Conservation (phyloP, 345 rosid species). For the Brassica juncea region DNA sequence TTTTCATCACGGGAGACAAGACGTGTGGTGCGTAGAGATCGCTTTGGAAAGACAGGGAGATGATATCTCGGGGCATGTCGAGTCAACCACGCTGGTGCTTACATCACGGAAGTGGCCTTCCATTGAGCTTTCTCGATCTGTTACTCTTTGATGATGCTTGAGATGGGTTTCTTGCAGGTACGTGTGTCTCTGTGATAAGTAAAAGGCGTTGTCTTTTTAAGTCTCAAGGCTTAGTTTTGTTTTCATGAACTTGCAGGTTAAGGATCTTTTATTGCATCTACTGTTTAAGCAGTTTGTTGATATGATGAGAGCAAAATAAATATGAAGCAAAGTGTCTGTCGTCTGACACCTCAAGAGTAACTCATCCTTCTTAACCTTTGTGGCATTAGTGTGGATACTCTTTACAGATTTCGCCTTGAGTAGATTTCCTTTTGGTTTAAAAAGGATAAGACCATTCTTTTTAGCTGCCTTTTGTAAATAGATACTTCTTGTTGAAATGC, state of each 20-base stretch:
- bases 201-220: neutral
- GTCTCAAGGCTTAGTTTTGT: neutral
- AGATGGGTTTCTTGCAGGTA: neutral
- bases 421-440: no score
- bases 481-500: neutral
- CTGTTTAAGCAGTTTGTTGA: neutral
- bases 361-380: neutral
- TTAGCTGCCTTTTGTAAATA: neutral
- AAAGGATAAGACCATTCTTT: no score
- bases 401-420: neutral
- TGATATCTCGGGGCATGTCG: neutral
- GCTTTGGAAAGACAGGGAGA: neutral
- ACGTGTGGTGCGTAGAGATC: neutral
- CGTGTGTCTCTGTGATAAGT: neutral
- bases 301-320: neutral
- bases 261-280: neutral
- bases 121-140: neutral
- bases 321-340: neutral
- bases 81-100: neutral
- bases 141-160: neutral
- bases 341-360: neutral
- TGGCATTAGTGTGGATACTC: neutral
- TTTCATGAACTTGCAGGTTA: slow-evolving; percentile 1
- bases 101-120: neutral
- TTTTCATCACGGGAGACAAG: neutral